A percentile compares a stretch with the other conserved stretches of the same genome.
These are phyloP conservation scores for Rhodotorula diobovata DNA, from an alignment of 768 basidiomycete genomes.

Conservation along the genomic window DNA sequence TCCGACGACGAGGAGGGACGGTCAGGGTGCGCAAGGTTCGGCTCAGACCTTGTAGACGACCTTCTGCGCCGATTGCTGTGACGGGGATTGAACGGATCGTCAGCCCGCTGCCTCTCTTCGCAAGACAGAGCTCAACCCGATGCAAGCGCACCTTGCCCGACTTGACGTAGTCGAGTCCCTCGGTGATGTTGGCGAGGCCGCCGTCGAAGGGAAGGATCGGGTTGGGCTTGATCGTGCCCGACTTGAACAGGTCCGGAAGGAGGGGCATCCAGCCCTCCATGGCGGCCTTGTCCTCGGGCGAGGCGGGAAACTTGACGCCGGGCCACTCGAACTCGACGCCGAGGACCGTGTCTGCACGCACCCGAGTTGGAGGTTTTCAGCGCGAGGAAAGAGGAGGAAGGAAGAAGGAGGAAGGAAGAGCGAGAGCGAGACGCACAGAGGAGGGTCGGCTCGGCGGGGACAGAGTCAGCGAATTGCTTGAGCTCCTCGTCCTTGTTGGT, in stretches of 20 bases:
- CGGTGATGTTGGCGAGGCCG: constrained; percentile 26
- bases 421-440: constrained; percentile 6
- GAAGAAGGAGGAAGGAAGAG: background rate
- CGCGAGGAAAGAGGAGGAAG: too few species aligned
- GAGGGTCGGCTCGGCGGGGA: constrained; percentile 18
- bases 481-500: constrained; percentile 7
- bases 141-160: constrained; percentile 33
- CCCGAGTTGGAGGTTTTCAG: too few species aligned
- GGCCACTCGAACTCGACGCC: constrained; percentile 19
- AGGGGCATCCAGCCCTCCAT: constrained; percentile 17
- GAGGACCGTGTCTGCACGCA: constrained; percentile 17
- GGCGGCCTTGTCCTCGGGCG: constrained; percentile 12
- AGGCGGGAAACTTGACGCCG: constrained; percentile 10
- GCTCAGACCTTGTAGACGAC: constrained; percentile 11
- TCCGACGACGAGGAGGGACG: too few species aligned
- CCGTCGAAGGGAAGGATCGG: constrained; percentile 20
- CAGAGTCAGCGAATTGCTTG: background rate
- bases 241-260: constrained; percentile 19
- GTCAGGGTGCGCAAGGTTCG: background rate
- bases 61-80: constrained; percentile 11
- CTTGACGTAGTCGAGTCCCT: constrained; percentile 34
- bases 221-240: constrained; percentile 32
- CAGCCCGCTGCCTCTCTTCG: too few species aligned
- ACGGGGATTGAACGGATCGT: too few species aligned
- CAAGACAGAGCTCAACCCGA: too few species aligned